Evolutionary conservation across 768 basidiomycete species (phyloP), one percentile per base, ranked within the genome.

Genomic region (Postia placenta): DNA sequence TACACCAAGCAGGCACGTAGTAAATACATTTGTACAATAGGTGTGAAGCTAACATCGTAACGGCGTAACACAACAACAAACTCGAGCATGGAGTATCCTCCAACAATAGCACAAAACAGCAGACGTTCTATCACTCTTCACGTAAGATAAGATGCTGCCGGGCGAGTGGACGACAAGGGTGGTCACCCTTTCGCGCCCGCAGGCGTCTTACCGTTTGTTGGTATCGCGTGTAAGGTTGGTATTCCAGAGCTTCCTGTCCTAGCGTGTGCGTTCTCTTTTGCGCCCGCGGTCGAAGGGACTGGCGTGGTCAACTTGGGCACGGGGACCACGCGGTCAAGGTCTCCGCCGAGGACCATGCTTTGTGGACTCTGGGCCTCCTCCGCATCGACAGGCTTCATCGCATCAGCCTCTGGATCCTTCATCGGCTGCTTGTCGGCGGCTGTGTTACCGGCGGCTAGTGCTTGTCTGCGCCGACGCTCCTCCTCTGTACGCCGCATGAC

Each of bases 301-400:
- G 60, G 60, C 40, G 53, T 52, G 23, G 57, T 42, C 22, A 61
- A 48, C 50, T 57, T 60, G 28, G 58, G 60, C n/a, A 60, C 59
- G 9, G 52, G 51, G 11, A 47, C 24, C 15, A 39, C 56, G 39
- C 24, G 43, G 41, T 52, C 53, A 26, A 47, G 47, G 19, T 52
- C 50, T 27, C 36, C 47, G 24, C 37, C 45, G 39, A 41, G 30
- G 33, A 38, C 30, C 30, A 36, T 4, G 33, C 45, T 45, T 30
- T 36, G 45, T 22, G 45, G 45, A 45, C 45, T 45, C 38, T 39
- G 38, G 7, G 53, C 56, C 20, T 62, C 64, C n/a, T 62, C 62
- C 36, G 79, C 81, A 15, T 82, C 87, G 3, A 90, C 85, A 12
- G 87, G 87, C 59, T 90, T 90, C 82, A 90, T 84, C 44, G 79